Conservation (phyloP, 805 yeast species). For the Candida chilensis region DNA sequence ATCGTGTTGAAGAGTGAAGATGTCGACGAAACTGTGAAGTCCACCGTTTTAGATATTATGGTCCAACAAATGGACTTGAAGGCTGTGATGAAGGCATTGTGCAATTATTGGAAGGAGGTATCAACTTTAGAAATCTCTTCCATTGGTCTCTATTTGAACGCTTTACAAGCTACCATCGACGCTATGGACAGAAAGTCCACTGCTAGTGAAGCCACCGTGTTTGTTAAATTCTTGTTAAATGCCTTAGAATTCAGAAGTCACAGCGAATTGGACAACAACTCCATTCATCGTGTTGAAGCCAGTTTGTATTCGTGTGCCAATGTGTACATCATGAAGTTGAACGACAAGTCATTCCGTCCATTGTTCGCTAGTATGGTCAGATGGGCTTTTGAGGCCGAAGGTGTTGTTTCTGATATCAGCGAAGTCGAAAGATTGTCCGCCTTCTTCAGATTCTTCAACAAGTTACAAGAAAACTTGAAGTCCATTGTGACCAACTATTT, state of each 20-base stretch:
- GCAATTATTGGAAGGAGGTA: conserved; percentile 50
- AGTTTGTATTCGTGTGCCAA: conserved; percentile 68
- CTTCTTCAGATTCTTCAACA: conserved; percentile 80
- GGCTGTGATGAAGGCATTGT: conserved; percentile 51
- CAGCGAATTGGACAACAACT: conserved; percentile 55
- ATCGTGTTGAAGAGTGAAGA: conserved; percentile 47
- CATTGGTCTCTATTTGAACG: conserved; percentile 62
- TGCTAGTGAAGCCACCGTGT: conserved; percentile 54
- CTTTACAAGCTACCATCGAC: conserved; percentile 60
- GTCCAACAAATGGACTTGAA: conserved; percentile 62
- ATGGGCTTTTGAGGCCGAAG: conserved; percentile 91
- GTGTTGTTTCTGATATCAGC: conserved; percentile 33
- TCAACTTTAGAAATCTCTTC: conserved; percentile 13
- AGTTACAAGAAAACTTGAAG: conserved; percentile 73
- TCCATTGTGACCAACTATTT: conserved; percentile 84
- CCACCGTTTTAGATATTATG: conserved; percentile 50
- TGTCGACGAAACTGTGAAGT: conserved; percentile 52
- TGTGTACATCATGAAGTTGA: conserved; percentile 76
- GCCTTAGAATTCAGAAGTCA: conserved; percentile 65
- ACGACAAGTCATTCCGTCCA: conserved; percentile 91
- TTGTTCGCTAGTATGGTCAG: conserved; percentile 75
- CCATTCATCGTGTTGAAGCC: conserved; percentile 75
- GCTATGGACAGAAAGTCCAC: conserved; percentile 67
- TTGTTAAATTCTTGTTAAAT: conserved; percentile 59
- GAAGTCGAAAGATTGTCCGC: conserved; percentile 55